A percentile compares a stretch with the other conserved stretches of the same genome.
Conservation (phyloP, 768 basidiomycete genomes). For the Vararia minispora region DNA sequence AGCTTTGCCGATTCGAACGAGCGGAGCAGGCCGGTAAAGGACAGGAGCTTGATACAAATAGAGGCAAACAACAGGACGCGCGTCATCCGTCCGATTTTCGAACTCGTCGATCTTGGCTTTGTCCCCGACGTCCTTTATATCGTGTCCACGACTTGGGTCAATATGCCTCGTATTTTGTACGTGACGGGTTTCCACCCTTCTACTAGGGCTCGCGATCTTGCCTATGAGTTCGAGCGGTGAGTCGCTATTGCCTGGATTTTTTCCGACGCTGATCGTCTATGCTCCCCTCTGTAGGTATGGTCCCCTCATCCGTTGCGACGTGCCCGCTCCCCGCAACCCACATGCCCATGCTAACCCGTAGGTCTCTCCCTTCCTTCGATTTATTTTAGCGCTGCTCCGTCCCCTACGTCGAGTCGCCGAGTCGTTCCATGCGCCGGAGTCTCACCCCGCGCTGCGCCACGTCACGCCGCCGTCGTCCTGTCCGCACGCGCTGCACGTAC, state of each 20-base stretch:
- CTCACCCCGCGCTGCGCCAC: slow-evolving; percentile 4
- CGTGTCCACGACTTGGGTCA: too few relatives aligned
- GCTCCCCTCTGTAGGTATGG: slow-evolving; percentile 45
- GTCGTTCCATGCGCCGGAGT: slow-evolving; percentile 8
- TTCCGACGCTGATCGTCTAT: not conserved
- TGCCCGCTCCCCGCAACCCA: slow-evolving; percentile 77
- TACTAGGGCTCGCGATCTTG: slow-evolving; percentile 77
- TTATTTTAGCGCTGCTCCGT: slow-evolving; percentile 17
- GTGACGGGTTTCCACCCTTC: slow-evolving; percentile 77
- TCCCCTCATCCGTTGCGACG: slow-evolving; percentile 79
- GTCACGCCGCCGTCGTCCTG: slow-evolving; percentile 13
- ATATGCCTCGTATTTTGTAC: slow-evolving; percentile 79
- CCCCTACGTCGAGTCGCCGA: slow-evolving; percentile 15
- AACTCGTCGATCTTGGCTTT: too few relatives aligned
- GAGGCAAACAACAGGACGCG: too few relatives aligned
- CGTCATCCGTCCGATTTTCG: too few relatives aligned
- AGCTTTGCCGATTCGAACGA: too few relatives aligned
- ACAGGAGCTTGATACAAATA: too few relatives aligned
- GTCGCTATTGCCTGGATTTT: slow-evolving; percentile 1
- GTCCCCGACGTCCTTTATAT: too few relatives aligned
- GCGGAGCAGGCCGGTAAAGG: too few relatives aligned
- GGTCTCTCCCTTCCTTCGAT: slow-evolving; percentile 31
- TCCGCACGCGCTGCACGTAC: slow-evolving; percentile 7
- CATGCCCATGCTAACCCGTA: slow-evolving; percentile 70
- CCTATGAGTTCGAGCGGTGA: slow-evolving; percentile 81